Evolutionary conservation across 441 rosid genomes (phyloP).

Genomic region (Bocquillonia castaneifolia): DNA sequence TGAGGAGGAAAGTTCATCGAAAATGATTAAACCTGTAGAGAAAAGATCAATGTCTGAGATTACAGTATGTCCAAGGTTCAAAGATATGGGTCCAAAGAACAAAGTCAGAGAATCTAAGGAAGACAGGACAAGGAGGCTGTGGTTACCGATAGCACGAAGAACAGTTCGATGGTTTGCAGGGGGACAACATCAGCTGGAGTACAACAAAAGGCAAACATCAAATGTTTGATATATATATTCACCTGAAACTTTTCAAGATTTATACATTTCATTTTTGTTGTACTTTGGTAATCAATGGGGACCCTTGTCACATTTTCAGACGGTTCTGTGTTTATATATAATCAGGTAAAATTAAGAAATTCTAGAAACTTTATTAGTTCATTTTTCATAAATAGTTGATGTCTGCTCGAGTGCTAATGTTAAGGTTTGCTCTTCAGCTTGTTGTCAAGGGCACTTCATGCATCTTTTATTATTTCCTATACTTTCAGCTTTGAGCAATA

Average conservation of each 20-base stretch:
- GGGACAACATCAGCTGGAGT: constrained; percentile 16
- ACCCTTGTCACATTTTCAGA: neutral
- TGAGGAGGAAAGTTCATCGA: constrained; percentile 16
- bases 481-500: neutral
- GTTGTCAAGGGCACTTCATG: too few relatives aligned
- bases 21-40: constrained; percentile 11
- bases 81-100: constrained; percentile 16
- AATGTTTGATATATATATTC: constrained; percentile 14
- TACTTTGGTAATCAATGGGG: neutral
- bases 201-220: constrained; percentile 12
- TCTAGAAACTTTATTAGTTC: too few relatives aligned
- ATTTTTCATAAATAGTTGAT: too few relatives aligned
- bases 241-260: neutral
- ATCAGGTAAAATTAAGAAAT: too few relatives aligned
- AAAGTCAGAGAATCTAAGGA: constrained; percentile 27
- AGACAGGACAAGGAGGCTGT: constrained; percentile 34
- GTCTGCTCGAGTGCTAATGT: neutral
- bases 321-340: too few relatives aligned
- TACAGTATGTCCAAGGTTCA: constrained; percentile 32
- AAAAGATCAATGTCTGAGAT: constrained; percentile 51
- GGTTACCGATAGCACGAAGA: constrained; percentile 46
- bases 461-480: too few relatives aligned
- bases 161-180: constrained; percentile 48
- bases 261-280: neutral
- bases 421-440: too few relatives aligned